phyloP scores from a whole-genome alignment of 441 rosid species.

The Populus hybrid region DNA sequence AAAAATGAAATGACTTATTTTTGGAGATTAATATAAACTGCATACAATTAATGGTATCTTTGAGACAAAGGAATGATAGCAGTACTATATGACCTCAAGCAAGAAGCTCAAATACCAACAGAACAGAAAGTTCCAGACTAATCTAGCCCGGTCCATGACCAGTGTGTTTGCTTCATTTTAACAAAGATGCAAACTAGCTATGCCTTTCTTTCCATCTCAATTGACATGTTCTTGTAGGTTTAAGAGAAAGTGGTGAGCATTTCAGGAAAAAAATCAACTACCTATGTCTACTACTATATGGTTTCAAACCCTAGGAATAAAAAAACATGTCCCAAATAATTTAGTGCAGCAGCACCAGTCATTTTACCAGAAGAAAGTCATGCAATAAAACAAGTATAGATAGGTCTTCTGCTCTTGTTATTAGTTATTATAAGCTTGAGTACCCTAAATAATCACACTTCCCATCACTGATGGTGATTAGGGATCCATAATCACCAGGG shows the following conservation, averaged over 20 bases:
- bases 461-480: too few species aligned
- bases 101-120: neutral
- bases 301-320: neutral
- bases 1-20: neutral
- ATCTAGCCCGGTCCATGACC: neutral
- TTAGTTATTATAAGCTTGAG: neutral
- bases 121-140: neutral
- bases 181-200: neutral
- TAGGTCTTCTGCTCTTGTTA: neutral
- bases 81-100: neutral
- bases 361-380: neutral
- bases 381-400: neutral
- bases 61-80: too few species aligned
- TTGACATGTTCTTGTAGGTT: neutral
- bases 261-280: neutral
- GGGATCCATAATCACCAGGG: too few species aligned
- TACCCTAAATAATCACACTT: too few species aligned
- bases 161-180: neutral
- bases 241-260: neutral
- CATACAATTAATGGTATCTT: neutral
- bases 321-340: too few species aligned
- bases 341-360: neutral
- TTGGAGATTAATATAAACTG: neutral
- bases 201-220: neutral
- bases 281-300: neutral